Evolutionary conservation across 306 rosid genomes (phyloP).

Genomic region (Trifolium subterraneum): DNA sequence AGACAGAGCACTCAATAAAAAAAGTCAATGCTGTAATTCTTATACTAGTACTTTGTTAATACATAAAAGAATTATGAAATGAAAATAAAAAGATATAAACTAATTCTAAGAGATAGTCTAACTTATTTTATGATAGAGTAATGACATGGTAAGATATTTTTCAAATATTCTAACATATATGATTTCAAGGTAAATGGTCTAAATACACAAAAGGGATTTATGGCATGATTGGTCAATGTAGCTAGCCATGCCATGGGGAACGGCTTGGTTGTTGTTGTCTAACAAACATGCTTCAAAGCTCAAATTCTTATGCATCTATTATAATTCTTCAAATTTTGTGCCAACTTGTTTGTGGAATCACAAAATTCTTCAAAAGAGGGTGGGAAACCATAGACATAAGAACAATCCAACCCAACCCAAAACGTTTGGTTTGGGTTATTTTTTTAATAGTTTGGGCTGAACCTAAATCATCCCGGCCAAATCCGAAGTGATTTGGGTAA

Average conservation of each 20-base stretch:
- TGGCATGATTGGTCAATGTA: background rate
- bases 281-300: background rate
- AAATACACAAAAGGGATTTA: background rate
- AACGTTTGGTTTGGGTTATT: too few relatives aligned
- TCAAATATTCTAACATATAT: background rate
- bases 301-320: background rate
- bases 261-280: background rate
- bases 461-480: background rate
- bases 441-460: too few relatives aligned
- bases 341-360: slow-evolving; percentile 1
- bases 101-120: slow-evolving; percentile 1
- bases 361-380: slow-evolving; percentile 19
- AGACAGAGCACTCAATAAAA: background rate
- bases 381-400: background rate
- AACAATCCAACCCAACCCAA: too few relatives aligned
- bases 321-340: slow-evolving; percentile 26
- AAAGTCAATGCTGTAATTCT: background rate
- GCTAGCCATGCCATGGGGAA: background rate
- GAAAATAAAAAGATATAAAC: slow-evolving; percentile 12
- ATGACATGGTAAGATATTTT: background rate
- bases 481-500: background rate
- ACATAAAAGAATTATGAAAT: background rate
- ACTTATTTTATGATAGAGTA: background rate
- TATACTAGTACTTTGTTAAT: slow-evolving; percentile 5
- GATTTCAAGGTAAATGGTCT: slow-evolving; percentile 5